Conservation (phyloP, 768 basidiomycete species). For the Lactifluus rugatus region DNA sequence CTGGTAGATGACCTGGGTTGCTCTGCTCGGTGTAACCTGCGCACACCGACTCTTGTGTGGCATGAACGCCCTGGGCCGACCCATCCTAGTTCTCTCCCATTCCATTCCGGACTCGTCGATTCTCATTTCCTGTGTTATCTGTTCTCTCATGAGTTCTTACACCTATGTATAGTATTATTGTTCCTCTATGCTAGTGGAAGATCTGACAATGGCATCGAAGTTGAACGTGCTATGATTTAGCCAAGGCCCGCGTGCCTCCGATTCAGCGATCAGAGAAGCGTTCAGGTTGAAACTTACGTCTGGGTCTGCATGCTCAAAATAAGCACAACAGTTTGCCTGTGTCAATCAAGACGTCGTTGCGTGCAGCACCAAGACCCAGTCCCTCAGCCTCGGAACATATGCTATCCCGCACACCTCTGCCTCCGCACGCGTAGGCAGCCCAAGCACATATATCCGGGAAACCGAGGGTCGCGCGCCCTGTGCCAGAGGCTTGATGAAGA, state of each 20-base stretch:
- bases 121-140: not conserved
- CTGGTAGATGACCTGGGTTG: too few species aligned
- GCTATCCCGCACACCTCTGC: slow-evolving; percentile 75
- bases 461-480: slow-evolving; percentile 43
- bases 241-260: not conserved
- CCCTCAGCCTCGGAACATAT: slow-evolving; percentile 60
- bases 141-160: not conserved
- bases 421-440: slow-evolving; percentile 48
- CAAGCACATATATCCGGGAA: slow-evolving; percentile 36
- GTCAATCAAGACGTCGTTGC: slow-evolving; percentile 37
- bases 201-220: too few species aligned
- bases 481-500: slow-evolving; percentile 56
- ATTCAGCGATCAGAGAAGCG: too few species aligned
- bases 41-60: too few species aligned
- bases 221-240: not conserved
- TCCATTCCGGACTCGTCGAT: too few species aligned
- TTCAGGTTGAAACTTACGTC: not conserved
- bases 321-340: slow-evolving; percentile 69
- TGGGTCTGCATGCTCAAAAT: slow-evolving; percentile 79
- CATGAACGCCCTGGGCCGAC: too few species aligned
- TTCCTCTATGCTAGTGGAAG: not conserved
- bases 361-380: slow-evolving; percentile 62
- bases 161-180: slow-evolving; percentile 4
- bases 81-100: too few species aligned
- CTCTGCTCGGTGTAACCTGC: too few species aligned